Evolutionary conservation across 148 eudicot genomes (phyloP).

Genomic region (Vaccinium myrtillus): DNA sequence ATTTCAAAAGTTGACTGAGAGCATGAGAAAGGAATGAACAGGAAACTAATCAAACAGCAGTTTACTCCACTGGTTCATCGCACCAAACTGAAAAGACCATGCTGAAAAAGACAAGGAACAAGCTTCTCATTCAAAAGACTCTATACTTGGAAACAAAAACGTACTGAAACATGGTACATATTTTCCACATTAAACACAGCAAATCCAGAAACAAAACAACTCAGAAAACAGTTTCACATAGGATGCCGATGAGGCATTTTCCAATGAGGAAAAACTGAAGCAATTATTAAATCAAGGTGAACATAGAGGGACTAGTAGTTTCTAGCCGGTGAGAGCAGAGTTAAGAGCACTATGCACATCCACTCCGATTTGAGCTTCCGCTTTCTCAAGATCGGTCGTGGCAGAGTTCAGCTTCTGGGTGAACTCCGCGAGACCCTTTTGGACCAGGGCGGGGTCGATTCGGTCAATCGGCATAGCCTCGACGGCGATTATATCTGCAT

Average conservation of each 20-base stretch:
- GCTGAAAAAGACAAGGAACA: neutral
- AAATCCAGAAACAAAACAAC: neutral
- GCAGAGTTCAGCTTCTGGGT: conserved; percentile 84
- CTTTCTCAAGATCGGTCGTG: conserved; percentile 78
- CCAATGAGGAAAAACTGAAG: neutral
- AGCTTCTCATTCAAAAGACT: neutral
- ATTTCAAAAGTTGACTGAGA: no score
- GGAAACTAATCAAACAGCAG: no score
- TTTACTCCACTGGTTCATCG: no score
- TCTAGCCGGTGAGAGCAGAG: conserved; percentile 57
- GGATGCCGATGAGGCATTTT: conserved; percentile 2
- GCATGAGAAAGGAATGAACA: no score
- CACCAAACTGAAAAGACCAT: no score
- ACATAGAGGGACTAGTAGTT: neutral
- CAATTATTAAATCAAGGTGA: neutral
- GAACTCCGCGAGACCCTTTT: conserved; percentile 74
- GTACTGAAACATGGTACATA: neutral
- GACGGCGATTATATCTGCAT: conserved; percentile 70
- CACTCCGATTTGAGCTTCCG: conserved; percentile 88
- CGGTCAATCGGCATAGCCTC: conserved; percentile 85
- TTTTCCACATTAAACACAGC: conserved; percentile 15
- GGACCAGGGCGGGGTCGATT: conserved; percentile 66
- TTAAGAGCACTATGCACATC: conserved; percentile 85
- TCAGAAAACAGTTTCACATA: conserved; percentile 11
- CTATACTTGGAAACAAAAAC: neutral